Base-by-base conservation (phyloP, 148 eudicot species). In the Nyssa sinensis region DNA sequence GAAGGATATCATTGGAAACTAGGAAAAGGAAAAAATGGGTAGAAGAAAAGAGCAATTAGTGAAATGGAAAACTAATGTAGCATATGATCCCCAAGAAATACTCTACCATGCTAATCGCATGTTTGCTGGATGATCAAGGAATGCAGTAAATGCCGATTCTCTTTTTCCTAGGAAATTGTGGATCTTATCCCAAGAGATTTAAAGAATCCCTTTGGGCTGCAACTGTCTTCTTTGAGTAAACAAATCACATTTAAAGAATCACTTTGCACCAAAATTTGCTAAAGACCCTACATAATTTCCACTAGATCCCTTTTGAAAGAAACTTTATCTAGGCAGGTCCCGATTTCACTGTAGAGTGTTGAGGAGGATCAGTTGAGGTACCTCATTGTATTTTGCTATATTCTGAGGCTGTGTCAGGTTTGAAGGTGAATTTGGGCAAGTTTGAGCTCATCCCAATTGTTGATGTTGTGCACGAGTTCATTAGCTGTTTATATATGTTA, bases 21-120 rank as follows among this genome's bases (percentile, higher is more conserved):
- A 41, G 29, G 28, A 13, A 55, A 51, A 44, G 17, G 12, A 44
- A 44, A 69, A 28, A 34, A 58, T 44, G 44, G 23, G 7, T 23
- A 70, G 41, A 34, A 55, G 49, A 57, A 14, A 58, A 55, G 74
- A 58, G 64, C n/a, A 55, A 12, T 17, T 58, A 33, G 29, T 58
- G 34, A 70, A 55, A 16, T 11, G 64, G 24, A 34, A 70, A 70
- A n/a, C 5, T 33, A 32, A 32, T 70, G 25, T 14, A 3, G 61
- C 24, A 10, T 12, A 5, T 55, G 44, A 3, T 58, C 25, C 19
- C 23, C 5, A 25, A 12, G 9, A n/a, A 49, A 2, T 31, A 41
- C 25, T 55, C 24, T n/a, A 24, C 30, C 24, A 24, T n/a, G 31
- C 37, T 23, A 57, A 4, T 70, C 0, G 12, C 3, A 19, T 55